Evolutionary conservation across 2,329 filamentous ascomycete genomes (phyloP).

Genomic region (Claviceps digitariae): DNA sequence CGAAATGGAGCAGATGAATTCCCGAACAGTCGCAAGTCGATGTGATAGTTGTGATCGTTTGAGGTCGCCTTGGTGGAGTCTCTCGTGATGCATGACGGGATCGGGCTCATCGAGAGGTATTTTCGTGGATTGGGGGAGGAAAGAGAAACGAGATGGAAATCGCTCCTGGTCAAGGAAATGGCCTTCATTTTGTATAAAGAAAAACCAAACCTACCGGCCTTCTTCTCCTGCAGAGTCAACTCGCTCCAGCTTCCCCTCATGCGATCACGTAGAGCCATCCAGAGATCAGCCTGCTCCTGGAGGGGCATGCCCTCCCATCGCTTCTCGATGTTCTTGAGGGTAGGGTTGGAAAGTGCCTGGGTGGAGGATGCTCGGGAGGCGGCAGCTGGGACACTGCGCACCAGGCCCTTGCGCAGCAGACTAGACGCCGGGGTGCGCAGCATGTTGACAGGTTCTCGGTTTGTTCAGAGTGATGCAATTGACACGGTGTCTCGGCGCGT

Average conservation of each 20-base stretch:
- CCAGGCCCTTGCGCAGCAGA: constrained; percentile 36
- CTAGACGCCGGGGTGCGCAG: constrained; percentile 40
- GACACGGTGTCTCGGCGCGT: constrained; percentile 12
- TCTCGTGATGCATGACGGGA: constrained; percentile 8
- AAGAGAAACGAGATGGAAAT: too few relatives aligned
- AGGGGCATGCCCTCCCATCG: constrained; percentile 96
- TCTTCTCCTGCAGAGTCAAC: constrained; percentile 94
- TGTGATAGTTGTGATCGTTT: not conserved
- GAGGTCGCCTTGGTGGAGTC: not conserved
- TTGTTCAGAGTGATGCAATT: constrained; percentile 18
- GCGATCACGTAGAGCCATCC: constrained; percentile 95
- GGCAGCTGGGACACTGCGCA: constrained; percentile 29
- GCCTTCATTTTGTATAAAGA: not conserved
- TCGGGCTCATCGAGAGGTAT: constrained; percentile 22
- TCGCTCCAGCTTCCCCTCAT: constrained; percentile 98
- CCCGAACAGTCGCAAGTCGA: not conserved
- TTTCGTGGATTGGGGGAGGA: constrained; percentile 11
- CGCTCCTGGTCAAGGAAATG: constrained; percentile 6
- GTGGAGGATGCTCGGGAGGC: constrained; percentile 48
- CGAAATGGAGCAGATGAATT: not conserved
- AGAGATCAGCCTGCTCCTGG: constrained; percentile 97
- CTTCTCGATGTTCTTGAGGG: constrained; percentile 96
- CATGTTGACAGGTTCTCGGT: constrained; percentile 26
- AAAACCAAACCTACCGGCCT: constrained; percentile 80
- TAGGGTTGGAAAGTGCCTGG: constrained; percentile 96